Base-by-base conservation (phyloP, 108 stramenopile species). In the Cylindrotheca closterium region DNA sequence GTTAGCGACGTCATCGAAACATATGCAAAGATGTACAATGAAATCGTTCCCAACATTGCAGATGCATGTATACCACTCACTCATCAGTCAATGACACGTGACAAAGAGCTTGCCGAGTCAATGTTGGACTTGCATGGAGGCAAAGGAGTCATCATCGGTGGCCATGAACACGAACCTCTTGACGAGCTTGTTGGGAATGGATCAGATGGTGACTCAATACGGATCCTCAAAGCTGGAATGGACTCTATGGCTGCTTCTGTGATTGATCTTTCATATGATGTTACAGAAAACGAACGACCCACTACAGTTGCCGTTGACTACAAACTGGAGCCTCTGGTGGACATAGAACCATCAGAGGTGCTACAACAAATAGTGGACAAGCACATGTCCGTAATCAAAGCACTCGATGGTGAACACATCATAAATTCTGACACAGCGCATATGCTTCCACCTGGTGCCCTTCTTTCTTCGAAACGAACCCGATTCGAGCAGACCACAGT, bases 81-180 rank as follows among this genome's bases (percentile, higher is more conserved):
- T 7, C 86, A 93, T 73, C 71, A 75, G 29, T 75, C 75, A 18
- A 47, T 86, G 12, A 55, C 53, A 45, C 75, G 75, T 26, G 88
- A 93, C 72, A 29, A 48, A 7, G 68, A 75, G 22, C 75, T 92
- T 34, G 87, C 91, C 2, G 30, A 48, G 3, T 25, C 47, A 31
- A 81, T 86, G 71, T 32, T 63, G 62, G 51, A 57, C 31, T 3
- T 63, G 17, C 62, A 70, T 10, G 23, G 47, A 30, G 53, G 33
- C 34, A 64, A 58, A 23, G 79, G 79, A 4, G 31, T 87, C 3
- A 87, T 92, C 15, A 55, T 92, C 23, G 91, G 91, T n/a, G 87
- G 91, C n/a, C 91, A 92, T 53, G 91, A 92, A 49, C 91, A 92
- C 52, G 58, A 68, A 19, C 75, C 72, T 28, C 79, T 81, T 52